Evolutionary conservation across 495 filamentous ascomycete species (phyloP), one percentile per base, ranked within the genome.

Genomic region (Trichoderma reesei): DNA sequence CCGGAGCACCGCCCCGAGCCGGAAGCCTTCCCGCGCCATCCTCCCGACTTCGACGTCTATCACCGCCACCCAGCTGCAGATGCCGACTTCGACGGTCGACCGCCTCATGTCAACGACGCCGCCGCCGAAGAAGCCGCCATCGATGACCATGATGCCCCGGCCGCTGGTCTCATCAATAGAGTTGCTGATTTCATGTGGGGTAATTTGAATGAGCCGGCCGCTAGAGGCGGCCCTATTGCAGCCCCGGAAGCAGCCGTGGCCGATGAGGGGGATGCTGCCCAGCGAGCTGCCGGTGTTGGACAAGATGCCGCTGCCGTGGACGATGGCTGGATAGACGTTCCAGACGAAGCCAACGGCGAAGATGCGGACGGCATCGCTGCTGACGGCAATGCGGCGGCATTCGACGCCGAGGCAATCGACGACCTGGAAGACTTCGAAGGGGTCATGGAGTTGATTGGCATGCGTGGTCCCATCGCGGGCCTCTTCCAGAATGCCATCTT

Each of bases 401-500:
- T 81, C 3, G 79, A 81, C 56, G 74, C 74, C 13, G 79, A 82
- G 63, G 78, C 78, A 14, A 73, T 80, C 41, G 94, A 98, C 62
- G 92, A 96, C 67, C 90, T 88, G 10, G 94, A 99, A 74, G 94
- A 99, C 68, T 85, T 99, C n/a, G 94, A 99, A 72, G 94, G 94
- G 6, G 90, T 99, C 60, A 83, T 98, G 79, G 94, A 99, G 71
- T 82, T 99, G 11, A 87, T 99, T 41, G 94, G 94, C 60, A 94
- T 99, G 89, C 90, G 96, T 68, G 94, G 94, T 0, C 95, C 95
- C 1, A 78, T 98, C 3, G 86, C 88, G 41, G 91, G 90, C 26
- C 80, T 99, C 8, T 83, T 97, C 67, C 94, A 98, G 71, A 98
- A 98, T 67, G 92, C 87, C 41, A 88, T 96, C 44, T 98, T 99